These are phyloP conservation scores for Trypanosoma grayi DNA, from an alignment of 208 protist genomes.

Conservation along the genomic window DNA sequence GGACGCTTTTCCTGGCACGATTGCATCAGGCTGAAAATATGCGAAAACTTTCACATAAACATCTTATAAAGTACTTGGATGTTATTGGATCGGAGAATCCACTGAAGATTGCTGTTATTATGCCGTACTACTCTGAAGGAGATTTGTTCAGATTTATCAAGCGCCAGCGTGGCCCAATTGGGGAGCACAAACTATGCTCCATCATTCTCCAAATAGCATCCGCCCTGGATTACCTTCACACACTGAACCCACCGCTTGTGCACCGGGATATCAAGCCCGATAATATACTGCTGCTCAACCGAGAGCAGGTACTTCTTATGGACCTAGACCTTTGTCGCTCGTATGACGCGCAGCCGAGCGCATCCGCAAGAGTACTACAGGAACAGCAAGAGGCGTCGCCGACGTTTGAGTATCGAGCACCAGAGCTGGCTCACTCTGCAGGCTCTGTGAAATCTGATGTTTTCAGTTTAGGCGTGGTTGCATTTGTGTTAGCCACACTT, in stretches of 20 bases:
- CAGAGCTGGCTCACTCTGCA: conserved; percentile 38
- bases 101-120: conserved; percentile 65
- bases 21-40: conserved; percentile 66
- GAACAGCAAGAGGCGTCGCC: conserved; percentile 25
- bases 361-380: conserved; percentile 37
- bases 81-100: conserved; percentile 53
- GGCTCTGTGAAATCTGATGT: conserved; percentile 80
- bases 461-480: conserved; percentile 82
- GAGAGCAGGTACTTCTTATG: conserved; percentile 85
- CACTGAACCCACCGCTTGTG: conserved; percentile 68
- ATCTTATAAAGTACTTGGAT: conserved; percentile 84
- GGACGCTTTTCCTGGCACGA: conserved; percentile 39
- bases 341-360: conserved; percentile 32
- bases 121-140: conserved; percentile 83
- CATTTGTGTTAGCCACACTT: conserved; percentile 72
- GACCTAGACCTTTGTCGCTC: conserved; percentile 79
- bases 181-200: conserved; percentile 67
- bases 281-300: conserved; percentile 82
- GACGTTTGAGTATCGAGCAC: conserved; percentile 80
- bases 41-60: conserved; percentile 63
- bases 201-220: conserved; percentile 76
- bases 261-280: conserved; percentile 90
- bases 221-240: conserved; percentile 81
- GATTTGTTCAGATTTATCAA: conserved; percentile 68
- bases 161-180: conserved; percentile 45